Evolutionary conservation across 2,329 filamentous ascomycete genomes (phyloP).

Genomic region (Claviceps sp.): DNA sequence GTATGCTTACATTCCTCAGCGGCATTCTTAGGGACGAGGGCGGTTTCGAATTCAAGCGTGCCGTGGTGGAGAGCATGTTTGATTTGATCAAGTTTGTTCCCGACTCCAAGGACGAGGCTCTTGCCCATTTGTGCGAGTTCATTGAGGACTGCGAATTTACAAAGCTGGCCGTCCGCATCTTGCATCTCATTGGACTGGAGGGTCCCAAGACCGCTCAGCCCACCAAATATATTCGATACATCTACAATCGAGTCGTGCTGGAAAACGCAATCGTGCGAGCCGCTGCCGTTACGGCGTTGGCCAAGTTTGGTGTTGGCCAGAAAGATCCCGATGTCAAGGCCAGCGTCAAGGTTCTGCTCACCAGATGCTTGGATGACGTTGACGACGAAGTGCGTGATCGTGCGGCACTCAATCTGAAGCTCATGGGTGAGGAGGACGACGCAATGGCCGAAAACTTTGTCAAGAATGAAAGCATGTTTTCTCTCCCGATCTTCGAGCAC

Average conservation of each 20-base stretch:
- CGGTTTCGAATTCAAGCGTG: constrained; percentile 95
- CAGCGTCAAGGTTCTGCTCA: constrained; percentile 84
- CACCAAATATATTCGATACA: constrained; percentile 98
- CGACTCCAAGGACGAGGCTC: constrained; percentile 66
- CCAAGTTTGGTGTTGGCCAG: constrained; percentile 94
- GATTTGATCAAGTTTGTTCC: constrained; percentile 98
- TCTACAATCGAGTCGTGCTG: constrained; percentile 94
- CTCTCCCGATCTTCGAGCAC: constrained; percentile 87
- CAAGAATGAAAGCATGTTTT: constrained; percentile 94
- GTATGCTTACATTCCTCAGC: constrained; percentile 93
- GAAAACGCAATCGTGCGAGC: constrained; percentile 95
- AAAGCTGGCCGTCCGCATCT: constrained; percentile 86
- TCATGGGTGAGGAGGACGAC: constrained; percentile 89
- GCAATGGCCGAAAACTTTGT: constrained; percentile 78
- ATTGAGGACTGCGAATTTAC: constrained; percentile 99
- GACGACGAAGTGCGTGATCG: constrained; percentile 97
- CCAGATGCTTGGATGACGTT: constrained; percentile 86
- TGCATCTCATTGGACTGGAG: constrained; percentile 87
- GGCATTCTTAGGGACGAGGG: constrained; percentile 95
- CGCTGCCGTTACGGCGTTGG: constrained; percentile 85
- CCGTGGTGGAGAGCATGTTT: constrained; percentile 98
- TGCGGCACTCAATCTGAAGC: constrained; percentile 77
- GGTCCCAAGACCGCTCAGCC: constrained; percentile 91
- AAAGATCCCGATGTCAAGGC: constrained; percentile 95
- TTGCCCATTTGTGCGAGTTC: constrained; percentile 94